phyloP scores from a whole-genome alignment of 768 basidiomycete genomes.

The Suillus tomentosus region DNA sequence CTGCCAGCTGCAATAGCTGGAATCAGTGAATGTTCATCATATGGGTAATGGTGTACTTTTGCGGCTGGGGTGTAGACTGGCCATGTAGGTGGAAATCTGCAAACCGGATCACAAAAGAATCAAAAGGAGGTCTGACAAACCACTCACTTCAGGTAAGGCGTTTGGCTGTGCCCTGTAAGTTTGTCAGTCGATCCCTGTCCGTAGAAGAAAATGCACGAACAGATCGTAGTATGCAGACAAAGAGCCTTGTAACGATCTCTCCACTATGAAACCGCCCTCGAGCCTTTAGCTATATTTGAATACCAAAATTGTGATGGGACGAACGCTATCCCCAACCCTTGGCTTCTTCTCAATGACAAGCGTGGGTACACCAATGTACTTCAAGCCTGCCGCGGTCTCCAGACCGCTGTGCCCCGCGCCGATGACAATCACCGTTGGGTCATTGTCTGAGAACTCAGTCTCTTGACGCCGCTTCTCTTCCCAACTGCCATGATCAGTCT shows the following conservation, averaged over 20 bases:
- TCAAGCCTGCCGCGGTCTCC: slow-evolving; percentile 62
- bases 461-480: slow-evolving; percentile 44
- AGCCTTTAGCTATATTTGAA: neutral
- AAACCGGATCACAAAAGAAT: neutral
- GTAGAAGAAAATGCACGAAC: slow-evolving; percentile 30
- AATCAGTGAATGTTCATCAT: neutral
- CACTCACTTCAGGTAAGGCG: slow-evolving; percentile 55
- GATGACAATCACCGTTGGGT: slow-evolving; percentile 61
- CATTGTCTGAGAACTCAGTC: slow-evolving; percentile 45
- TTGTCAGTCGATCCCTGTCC: neutral
- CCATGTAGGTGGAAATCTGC: slow-evolving; percentile 57
- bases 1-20: slow-evolving; percentile 47
- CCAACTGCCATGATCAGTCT: slow-evolving; percentile 59
- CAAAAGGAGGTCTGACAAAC: neutral
- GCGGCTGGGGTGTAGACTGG: slow-evolving; percentile 51
- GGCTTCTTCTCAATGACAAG: slow-evolving; percentile 60
- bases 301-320: slow-evolving; percentile 1
- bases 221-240: slow-evolving; percentile 56
- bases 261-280: slow-evolving; percentile 38
- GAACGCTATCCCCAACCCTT: slow-evolving; percentile 49
- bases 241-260: slow-evolving; percentile 37
- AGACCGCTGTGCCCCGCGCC: slow-evolving; percentile 73
- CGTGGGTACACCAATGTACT: slow-evolving; percentile 54
- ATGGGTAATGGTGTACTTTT: slow-evolving; percentile 37
- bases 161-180: slow-evolving; percentile 49